A percentile compares a stretch with the other conserved stretches of the same genome.
phyloP scores from a whole-genome alignment of 2,329 filamentous ascomycete genomes.

The Talaromyces marneffei region DNA sequence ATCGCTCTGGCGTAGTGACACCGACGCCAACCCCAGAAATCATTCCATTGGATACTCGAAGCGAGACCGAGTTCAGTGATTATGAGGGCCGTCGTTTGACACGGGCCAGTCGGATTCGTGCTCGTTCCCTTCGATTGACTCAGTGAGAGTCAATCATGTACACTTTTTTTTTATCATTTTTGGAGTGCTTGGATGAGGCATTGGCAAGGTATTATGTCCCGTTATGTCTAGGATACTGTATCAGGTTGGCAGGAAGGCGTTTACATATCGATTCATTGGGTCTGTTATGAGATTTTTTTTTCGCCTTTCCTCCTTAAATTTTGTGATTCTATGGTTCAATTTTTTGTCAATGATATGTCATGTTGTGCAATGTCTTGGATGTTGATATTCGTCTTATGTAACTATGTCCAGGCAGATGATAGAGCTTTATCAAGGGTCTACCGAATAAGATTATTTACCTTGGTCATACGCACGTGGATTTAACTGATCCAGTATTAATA shows the following conservation, averaged over 20 bases:
- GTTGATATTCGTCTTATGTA: neutral
- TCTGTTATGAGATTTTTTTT: neutral
- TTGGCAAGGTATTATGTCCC: neutral
- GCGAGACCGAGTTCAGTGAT: slow-evolving; percentile 36
- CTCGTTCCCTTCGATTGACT: neutral
- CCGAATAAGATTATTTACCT: neutral
- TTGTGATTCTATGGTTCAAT: too few species aligned
- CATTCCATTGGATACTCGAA: slow-evolving; percentile 26
- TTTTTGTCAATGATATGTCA: neutral
- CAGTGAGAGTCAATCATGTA: neutral
- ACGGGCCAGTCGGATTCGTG: slow-evolving; percentile 25
- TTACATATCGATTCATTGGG: neutral
- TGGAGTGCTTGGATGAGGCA: neutral
- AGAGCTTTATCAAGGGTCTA: neutral
- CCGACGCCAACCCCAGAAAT: slow-evolving; percentile 33
- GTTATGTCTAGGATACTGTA: too few species aligned
- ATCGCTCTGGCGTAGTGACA: slow-evolving; percentile 17
- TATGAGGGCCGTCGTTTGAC: slow-evolving; percentile 31
- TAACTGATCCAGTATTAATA: too few species aligned
- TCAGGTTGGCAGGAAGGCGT: neutral
- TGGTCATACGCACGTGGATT: neutral
- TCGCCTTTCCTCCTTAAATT: too few species aligned
- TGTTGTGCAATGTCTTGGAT: neutral
- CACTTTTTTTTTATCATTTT: neutral
- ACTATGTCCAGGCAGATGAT: neutral